Evolutionary conservation across 495 filamentous ascomycete genomes (phyloP).

Genomic region (Neurospora intermedia): DNA sequence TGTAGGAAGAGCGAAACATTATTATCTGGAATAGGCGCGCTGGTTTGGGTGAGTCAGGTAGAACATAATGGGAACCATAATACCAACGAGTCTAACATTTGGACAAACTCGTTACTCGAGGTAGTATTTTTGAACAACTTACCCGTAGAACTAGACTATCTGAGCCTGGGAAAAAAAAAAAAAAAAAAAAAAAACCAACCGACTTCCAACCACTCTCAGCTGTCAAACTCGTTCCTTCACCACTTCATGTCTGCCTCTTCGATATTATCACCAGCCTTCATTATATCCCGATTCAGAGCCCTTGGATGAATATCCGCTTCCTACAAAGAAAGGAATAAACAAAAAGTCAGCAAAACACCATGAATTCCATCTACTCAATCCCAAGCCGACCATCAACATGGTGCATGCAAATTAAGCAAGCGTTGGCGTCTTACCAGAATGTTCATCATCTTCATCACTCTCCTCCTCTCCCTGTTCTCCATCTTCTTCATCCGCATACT

Average conservation of each 20-base stretch:
- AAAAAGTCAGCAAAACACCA: no score
- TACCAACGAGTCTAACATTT: background rate
- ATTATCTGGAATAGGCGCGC: background rate
- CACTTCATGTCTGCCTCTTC: background rate
- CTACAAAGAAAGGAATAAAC: background rate
- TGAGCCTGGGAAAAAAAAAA: background rate
- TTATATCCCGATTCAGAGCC: background rate
- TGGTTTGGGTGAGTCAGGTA: background rate
- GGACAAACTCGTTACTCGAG: background rate
- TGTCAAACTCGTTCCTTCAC: background rate
- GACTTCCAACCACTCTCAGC: background rate
- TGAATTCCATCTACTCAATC: background rate
- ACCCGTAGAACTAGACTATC: background rate
- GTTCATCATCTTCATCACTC: background rate
- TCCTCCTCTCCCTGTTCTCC: background rate
- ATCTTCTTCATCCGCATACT: slow-evolving; percentile 1
- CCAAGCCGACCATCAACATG: background rate
- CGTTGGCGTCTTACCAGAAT: background rate
- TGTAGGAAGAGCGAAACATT: background rate
- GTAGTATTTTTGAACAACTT: background rate
- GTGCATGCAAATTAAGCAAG: background rate
- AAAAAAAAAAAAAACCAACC: no score
- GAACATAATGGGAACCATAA: background rate
- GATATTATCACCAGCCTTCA: background rate
- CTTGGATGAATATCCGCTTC: background rate